phyloP scores from a whole-genome alignment of 2,329 filamentous ascomycete genomes.

The Zasmidium citrigriseum region DNA sequence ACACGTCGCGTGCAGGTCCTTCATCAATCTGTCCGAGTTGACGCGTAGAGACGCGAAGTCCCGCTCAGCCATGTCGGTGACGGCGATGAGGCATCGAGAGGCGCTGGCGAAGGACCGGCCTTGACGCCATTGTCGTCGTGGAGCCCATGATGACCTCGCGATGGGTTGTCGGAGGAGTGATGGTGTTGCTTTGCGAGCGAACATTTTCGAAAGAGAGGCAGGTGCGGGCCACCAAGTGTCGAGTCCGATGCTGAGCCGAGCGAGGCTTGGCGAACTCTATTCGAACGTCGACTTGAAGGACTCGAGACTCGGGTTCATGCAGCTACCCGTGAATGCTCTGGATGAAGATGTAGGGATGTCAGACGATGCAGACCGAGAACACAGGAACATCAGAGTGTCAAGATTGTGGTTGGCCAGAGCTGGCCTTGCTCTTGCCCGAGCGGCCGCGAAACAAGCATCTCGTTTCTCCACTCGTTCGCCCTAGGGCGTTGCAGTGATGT shows the following conservation, averaged over 20 bases:
- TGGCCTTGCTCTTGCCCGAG: not conserved
- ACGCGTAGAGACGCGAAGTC: conserved; percentile 57
- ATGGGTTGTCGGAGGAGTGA: not conserved
- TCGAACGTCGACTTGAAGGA: not conserved
- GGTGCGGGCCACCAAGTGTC: not conserved
- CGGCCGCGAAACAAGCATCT: not conserved
- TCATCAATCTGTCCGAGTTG: conserved; percentile 61
- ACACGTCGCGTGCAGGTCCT: conserved; percentile 65
- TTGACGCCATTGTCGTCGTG: conserved; percentile 14
- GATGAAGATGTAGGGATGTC: not conserved
- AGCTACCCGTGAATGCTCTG: not conserved
- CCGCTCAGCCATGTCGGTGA: conserved; percentile 52
- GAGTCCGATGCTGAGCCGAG: not conserved
- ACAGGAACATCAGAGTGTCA: no score
- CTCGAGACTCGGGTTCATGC: not conserved
- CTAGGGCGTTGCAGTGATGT: no score
- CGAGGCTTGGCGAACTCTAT: not conserved
- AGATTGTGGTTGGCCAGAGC: not conserved
- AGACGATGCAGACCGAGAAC: no score
- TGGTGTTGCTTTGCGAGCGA: not conserved
- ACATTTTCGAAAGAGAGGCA: not conserved
- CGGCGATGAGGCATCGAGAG: conserved; percentile 39
- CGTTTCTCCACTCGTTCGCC: not conserved
- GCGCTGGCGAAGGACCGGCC: conserved; percentile 33
- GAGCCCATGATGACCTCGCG: not conserved